Evolutionary conservation across 2,329 filamentous ascomycete species (phyloP).

Genomic region (Cephalotrichum gorgonifer): DNA sequence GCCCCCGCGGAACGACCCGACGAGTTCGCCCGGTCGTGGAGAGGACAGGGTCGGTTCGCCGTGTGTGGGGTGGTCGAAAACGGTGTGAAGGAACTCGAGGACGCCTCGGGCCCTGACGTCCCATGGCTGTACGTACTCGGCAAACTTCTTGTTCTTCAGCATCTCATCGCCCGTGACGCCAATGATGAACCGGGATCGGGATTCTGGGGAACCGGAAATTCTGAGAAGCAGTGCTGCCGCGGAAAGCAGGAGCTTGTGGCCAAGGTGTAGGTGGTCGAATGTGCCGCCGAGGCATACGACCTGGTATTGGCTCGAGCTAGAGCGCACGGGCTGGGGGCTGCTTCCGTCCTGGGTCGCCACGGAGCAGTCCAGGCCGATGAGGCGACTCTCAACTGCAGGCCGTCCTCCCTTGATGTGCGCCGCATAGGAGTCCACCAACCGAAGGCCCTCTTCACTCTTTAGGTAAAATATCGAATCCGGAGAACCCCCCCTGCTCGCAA

Average conservation of each 20-base stretch:
- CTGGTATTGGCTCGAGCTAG: neutral
- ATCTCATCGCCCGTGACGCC: conserved; percentile 85
- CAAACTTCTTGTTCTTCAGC: conserved; percentile 80
- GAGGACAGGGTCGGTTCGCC: conserved; percentile 10
- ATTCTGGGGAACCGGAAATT: conserved; percentile 27
- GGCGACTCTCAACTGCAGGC: conserved; percentile 34
- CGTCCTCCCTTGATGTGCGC: conserved; percentile 32
- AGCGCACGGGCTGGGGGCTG: neutral
- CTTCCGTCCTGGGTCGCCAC: conserved; percentile 14
- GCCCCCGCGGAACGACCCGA: conserved; percentile 33
- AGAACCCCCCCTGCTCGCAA: conserved; percentile 41
- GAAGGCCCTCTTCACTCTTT: conserved; percentile 53
- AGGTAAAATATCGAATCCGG: conserved; percentile 60
- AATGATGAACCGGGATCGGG: conserved; percentile 55
- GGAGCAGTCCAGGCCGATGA: conserved; percentile 42
- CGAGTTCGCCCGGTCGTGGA: neutral
- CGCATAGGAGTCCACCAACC: conserved; percentile 40
- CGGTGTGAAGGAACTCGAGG: conserved; percentile 62
- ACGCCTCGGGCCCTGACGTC: conserved; percentile 58
- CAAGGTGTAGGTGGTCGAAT: conserved; percentile 91
- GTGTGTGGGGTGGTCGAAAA: conserved; percentile 33
- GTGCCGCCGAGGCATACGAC: conserved; percentile 77
- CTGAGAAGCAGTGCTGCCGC: conserved; percentile 66
- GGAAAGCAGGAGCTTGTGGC: conserved; percentile 93
- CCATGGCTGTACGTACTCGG: conserved; percentile 74